Conservation (phyloP, 139 green algal genomes). For the Chlorella sp. region DNA sequence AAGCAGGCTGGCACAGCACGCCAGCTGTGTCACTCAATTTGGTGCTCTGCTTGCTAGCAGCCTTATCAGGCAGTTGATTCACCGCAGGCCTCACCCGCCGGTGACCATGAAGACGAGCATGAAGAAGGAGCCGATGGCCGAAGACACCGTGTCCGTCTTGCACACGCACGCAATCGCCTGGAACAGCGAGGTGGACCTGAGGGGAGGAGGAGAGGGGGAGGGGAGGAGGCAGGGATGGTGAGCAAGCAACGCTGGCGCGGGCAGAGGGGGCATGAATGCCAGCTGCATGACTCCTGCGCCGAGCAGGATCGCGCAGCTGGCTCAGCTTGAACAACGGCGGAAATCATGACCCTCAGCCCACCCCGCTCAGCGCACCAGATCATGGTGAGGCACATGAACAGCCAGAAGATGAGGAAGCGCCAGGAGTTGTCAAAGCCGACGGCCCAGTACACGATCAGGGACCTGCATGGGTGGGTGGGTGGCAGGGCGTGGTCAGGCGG, state of each 20-base stretch:
- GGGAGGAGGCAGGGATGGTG: too few species aligned
- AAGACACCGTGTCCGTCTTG: slow-evolving; percentile 32
- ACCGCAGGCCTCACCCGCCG: slow-evolving; percentile 5
- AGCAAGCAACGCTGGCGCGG: too few species aligned
- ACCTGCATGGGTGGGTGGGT: neutral
- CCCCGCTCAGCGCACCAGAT: slow-evolving; percentile 25
- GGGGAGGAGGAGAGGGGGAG: neutral
- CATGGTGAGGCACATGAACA: slow-evolving; percentile 36
- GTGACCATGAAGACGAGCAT: slow-evolving; percentile 46
- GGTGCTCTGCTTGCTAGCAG: too few species aligned
- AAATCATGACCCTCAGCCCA: too few species aligned
- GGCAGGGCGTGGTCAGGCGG: too few species aligned
- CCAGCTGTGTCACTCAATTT: too few species aligned
- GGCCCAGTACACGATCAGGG: slow-evolving; percentile 35
- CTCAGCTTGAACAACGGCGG: too few species aligned
- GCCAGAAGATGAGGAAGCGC: slow-evolving; percentile 39
- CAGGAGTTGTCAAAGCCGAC: slow-evolving; percentile 40
- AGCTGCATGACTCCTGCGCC: too few species aligned
- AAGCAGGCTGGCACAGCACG: too few species aligned
- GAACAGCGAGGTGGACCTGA: slow-evolving; percentile 35
- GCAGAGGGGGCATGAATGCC: too few species aligned
- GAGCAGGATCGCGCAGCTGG: too few species aligned
- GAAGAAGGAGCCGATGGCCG: slow-evolving; percentile 43
- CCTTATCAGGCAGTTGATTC: neutral
- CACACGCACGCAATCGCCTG: slow-evolving; percentile 42